Evolutionary conservation across 2,329 filamentous ascomycete species (phyloP).

Genomic region (Basipetospora chlamydospora): DNA sequence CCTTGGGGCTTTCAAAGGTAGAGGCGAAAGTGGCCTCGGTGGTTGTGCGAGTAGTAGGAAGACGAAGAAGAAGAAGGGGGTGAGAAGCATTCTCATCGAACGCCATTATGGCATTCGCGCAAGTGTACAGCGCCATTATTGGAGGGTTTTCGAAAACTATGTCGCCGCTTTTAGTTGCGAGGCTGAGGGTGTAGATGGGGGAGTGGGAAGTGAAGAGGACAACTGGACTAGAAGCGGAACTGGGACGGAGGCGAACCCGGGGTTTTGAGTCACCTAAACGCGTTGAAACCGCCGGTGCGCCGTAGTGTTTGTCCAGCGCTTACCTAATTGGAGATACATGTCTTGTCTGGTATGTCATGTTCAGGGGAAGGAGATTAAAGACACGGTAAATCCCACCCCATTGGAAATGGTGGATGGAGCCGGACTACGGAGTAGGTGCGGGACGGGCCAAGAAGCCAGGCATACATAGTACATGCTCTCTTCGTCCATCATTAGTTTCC

Average conservation of each 20-base stretch:
- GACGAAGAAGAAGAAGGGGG: too few species aligned
- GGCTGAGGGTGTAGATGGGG: not conserved
- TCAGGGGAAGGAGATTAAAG: too few species aligned
- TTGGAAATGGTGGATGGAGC: too few species aligned
- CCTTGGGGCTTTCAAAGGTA: conserved; percentile 33
- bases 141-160: too few species aligned
- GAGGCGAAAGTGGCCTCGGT: conserved; percentile 2
- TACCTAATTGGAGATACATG: conserved; percentile 1
- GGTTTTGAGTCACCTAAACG: too few species aligned
- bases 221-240: not conserved
- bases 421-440: not conserved
- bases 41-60: not conserved
- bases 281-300: too few species aligned
- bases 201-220: not conserved
- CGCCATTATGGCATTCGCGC: conserved; percentile 4
- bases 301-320: too few species aligned
- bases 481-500: too few species aligned
- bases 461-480: too few species aligned
- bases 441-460: too few species aligned
- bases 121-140: not conserved
- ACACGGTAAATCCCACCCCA: too few species aligned
- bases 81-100: not conserved
- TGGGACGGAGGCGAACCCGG: conserved; percentile 1
- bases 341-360: not conserved
- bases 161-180: not conserved